These are phyloP conservation scores for Ogataea corticis DNA, from an alignment of 805 yeast species.

Conservation along the genomic window DNA sequence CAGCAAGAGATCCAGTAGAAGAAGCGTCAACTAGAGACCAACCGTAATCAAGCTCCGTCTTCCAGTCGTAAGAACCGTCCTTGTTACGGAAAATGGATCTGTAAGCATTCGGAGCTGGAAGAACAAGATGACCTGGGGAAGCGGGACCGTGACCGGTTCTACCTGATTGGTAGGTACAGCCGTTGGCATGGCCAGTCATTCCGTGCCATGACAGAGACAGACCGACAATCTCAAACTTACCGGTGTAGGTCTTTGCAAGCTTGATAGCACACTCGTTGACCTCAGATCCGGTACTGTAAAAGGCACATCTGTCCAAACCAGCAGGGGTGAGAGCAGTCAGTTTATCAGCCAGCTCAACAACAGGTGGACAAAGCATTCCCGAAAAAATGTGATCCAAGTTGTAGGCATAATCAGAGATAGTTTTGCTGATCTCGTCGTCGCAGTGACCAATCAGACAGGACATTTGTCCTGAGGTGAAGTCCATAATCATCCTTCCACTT, in stretches of 20 bases:
- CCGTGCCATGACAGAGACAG: slow-evolving; percentile 33
- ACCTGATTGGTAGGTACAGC: slow-evolving; percentile 30
- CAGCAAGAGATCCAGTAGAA: slow-evolving; percentile 45
- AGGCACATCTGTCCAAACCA: slow-evolving; percentile 27
- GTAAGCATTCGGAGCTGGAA: slow-evolving; percentile 31
- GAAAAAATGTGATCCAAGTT: slow-evolving; percentile 28
- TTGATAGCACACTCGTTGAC: slow-evolving; percentile 37
- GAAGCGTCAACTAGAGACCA: slow-evolving; percentile 30
- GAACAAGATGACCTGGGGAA: slow-evolving; percentile 28
- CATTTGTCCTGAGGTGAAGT: slow-evolving; percentile 33
- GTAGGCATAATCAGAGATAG: slow-evolving; percentile 24
- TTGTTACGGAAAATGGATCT: slow-evolving; percentile 29
- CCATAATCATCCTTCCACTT: slow-evolving; percentile 26
- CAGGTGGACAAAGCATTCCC: slow-evolving; percentile 32
- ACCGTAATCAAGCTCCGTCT: slow-evolving; percentile 30
- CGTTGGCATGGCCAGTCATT: slow-evolving; percentile 31
- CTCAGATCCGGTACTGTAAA: slow-evolving; percentile 36
- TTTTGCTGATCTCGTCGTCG: slow-evolving; percentile 28
- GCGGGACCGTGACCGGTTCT: slow-evolving; percentile 32
- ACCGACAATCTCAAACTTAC: slow-evolving; percentile 31
- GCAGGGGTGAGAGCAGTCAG: slow-evolving; percentile 24
- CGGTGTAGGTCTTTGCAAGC: slow-evolving; percentile 30
- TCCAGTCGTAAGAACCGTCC: slow-evolving; percentile 33
- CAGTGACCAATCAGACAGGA: slow-evolving; percentile 32
- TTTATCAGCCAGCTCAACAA: slow-evolving; percentile 31